phyloP scores from a whole-genome alignment of 2,329 filamentous ascomycete species.

The Furcasterigmium furcatum region DNA sequence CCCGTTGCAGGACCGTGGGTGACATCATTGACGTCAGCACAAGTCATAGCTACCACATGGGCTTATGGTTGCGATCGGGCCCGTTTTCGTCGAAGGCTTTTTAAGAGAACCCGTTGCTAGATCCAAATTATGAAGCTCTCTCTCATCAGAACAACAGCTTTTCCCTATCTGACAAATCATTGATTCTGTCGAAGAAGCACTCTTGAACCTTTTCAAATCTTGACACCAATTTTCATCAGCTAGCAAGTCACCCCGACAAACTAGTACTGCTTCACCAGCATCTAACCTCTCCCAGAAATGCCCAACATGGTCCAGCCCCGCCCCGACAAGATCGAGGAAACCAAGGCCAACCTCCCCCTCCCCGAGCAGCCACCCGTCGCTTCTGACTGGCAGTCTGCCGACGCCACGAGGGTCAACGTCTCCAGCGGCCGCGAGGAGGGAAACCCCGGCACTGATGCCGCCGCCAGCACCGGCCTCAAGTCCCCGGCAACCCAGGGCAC shows the following conservation, averaged over 20 bases:
- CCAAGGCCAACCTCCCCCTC: conserved; percentile 71
- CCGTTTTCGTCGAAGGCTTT: not conserved
- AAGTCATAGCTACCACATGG: not conserved
- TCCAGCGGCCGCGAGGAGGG: conserved; percentile 57
- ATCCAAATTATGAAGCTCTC: not conserved
- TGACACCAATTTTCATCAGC: not conserved
- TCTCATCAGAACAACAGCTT: not conserved
- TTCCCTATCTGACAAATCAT: not conserved
- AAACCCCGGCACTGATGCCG: conserved; percentile 47
- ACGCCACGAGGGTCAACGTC: conserved; percentile 66
- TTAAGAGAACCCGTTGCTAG: not conserved
- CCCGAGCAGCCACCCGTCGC: conserved; percentile 73
- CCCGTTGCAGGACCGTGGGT: not conserved
- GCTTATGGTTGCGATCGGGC: not conserved
- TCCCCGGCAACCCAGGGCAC: conserved; percentile 56
- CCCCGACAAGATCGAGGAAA: conserved; percentile 62
- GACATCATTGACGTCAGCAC: conserved; percentile 15
- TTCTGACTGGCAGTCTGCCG: conserved; percentile 76
- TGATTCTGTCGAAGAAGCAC: not conserved
- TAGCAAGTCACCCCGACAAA: not conserved
- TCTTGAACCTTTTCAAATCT: not conserved
- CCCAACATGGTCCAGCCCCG: conserved; percentile 49
- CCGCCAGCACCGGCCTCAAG: conserved; percentile 49
- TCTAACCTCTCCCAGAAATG: not conserved
- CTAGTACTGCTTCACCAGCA: not conserved